These are phyloP conservation scores for Xerocomus amazonicus DNA, from an alignment of 1,284 basidiomycete species.

Conservation along the genomic window DNA sequence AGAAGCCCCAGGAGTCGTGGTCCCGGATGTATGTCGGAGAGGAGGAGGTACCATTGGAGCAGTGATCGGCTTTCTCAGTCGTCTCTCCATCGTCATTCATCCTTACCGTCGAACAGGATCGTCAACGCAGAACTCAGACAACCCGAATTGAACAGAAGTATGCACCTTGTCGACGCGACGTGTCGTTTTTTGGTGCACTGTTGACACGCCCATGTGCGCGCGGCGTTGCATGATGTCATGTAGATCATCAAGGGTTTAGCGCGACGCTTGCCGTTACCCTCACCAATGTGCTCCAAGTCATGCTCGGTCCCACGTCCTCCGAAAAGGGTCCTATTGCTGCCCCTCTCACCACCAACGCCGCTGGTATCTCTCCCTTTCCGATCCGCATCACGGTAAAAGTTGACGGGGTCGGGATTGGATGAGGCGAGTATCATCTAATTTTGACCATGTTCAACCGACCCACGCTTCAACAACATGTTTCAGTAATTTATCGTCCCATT, in stretches of 20 bases:
- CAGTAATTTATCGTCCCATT: no score
- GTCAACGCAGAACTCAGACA: conserved; percentile 72
- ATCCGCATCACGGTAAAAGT: conserved; percentile 61
- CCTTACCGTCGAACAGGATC: conserved; percentile 43
- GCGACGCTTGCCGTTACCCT: conserved; percentile 46
- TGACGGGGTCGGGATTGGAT: conserved; percentile 57
- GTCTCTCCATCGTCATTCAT: not conserved
- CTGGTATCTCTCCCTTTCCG: conserved; percentile 73
- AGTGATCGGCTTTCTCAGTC: conserved; percentile 49
- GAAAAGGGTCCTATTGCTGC: conserved; percentile 67
- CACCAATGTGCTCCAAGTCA: conserved; percentile 39
- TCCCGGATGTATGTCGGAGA: conserved; percentile 66
- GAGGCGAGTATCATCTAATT: no score
- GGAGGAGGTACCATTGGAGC: conserved; percentile 80
- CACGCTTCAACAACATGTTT: no score
- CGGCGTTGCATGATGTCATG: no score
- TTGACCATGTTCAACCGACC: no score
- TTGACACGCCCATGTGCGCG: no score
- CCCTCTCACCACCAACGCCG: conserved; percentile 67
- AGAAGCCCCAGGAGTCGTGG: conserved; percentile 68
- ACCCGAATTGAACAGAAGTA: conserved; percentile 60
- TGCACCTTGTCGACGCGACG: not conserved
- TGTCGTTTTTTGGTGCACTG: no score
- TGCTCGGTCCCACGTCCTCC: conserved; percentile 71
- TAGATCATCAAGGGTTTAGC: conserved; percentile 62